Evolutionary conservation across 169 alveolate genomes (phyloP), one percentile per base, ranked within the genome.

Genomic region (Plasmodium reichenowi): DNA sequence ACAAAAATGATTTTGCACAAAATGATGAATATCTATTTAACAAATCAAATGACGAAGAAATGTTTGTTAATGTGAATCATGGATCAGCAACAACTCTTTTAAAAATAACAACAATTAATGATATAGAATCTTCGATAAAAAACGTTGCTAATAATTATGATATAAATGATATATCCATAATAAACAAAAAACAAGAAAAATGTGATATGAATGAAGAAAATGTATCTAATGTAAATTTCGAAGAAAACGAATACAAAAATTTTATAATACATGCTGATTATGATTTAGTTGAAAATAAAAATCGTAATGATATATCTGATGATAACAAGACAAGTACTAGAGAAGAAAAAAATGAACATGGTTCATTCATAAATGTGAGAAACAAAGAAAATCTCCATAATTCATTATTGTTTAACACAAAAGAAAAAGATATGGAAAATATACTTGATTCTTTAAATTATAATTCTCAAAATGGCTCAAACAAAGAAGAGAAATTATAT

Each of bases 361-460:
- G 4, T 54, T n/a, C 32, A 3, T 32, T 10, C 52, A 8, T 47
- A 22, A 71, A 22, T 62, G 13, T 66, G 67, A 68, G 70, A 62
- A 38, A 38, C 47, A 80, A 80, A 71, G 90, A 80, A 43, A 22
- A 74, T 26, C 24, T 9, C 56, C 10, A 29, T 38, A 63, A 68
- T 71, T 15, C 13, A n/a, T 17, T 67, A 75, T 75, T 66, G 67
- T 54, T 67, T 67, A 68, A 71, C 70, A 66, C 56, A 67, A 58
- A 80, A 4, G 83, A 50, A 2, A 52, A 76, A 38, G 20, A 50
- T 48, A 29, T 4, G 24, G 24, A 48, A 26, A 29, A 48, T 15
- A 70, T 50, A 1, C 22, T 32, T 58, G 73, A 68, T 56, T n/a
- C 26, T 80, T 80, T 80, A 80, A 80, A 71, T 80, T 48, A 32